Evolutionary conservation across 768 basidiomycete species (phyloP).

Genomic region (Agaricus sinodeliciosus): DNA sequence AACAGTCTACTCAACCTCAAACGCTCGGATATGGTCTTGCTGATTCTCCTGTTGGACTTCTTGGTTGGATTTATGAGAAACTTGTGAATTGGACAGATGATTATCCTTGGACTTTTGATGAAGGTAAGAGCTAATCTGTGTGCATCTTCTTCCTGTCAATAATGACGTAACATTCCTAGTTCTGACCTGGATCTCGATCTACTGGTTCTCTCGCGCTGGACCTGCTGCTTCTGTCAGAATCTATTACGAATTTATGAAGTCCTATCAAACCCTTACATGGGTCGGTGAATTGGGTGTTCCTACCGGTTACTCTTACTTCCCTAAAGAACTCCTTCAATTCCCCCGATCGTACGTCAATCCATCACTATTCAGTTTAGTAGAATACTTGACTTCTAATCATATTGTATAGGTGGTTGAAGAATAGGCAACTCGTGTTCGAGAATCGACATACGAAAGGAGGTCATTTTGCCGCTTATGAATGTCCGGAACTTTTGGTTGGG

Average conservation of each 20-base stretch:
- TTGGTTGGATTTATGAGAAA: slow-evolving; percentile 50
- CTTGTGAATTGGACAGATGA: slow-evolving; percentile 37
- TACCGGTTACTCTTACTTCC: slow-evolving; percentile 45
- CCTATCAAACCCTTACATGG: slow-evolving; percentile 5
- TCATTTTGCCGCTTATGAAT: slow-evolving; percentile 53
- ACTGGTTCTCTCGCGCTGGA: slow-evolving; percentile 51
- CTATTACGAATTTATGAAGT: slow-evolving; percentile 42
- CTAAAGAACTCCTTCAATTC: slow-evolving; percentile 32
- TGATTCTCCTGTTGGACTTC: slow-evolving; percentile 50
- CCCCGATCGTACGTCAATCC: slow-evolving; percentile 24
- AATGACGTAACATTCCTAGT: slow-evolving; percentile 23
- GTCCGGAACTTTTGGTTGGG: slow-evolving; percentile 36
- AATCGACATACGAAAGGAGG: slow-evolving; percentile 44
- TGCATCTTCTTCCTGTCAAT: not conserved
- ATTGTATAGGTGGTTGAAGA: slow-evolving; percentile 34
- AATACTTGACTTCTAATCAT: not conserved
- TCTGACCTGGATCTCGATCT: slow-evolving; percentile 53
- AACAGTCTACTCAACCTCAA: slow-evolving; percentile 43
- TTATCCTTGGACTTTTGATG: slow-evolving; percentile 52
- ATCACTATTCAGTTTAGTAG: not conserved
- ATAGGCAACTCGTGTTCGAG: slow-evolving; percentile 36
- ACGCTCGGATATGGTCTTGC: slow-evolving; percentile 47
- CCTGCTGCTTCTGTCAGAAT: slow-evolving; percentile 53
- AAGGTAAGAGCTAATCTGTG: slow-evolving; percentile 23
- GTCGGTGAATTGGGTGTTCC: slow-evolving; percentile 27